phyloP scores from a whole-genome alignment of 345 rosid species.

The Hibiscus mutabilis region DNA sequence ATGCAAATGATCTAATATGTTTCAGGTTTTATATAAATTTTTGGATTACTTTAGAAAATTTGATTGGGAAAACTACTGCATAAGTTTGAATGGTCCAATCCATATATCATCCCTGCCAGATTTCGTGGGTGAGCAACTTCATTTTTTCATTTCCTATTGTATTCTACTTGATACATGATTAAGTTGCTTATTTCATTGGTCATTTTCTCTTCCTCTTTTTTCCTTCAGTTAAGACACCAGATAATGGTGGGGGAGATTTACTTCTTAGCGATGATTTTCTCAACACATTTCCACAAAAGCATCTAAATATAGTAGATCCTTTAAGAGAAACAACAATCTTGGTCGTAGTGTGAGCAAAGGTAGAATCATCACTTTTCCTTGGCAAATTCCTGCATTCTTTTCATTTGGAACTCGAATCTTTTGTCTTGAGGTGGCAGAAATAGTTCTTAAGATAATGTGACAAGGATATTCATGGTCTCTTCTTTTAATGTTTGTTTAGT shows the following conservation, averaged over 20 bases:
- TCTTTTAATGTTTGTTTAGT: constrained; percentile 1
- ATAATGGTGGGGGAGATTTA: constrained; percentile 46
- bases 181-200: constrained; percentile 5
- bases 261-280: constrained; percentile 60
- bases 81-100: constrained; percentile 70
- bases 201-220: not conserved
- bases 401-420: not conserved
- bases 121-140: constrained; percentile 47
- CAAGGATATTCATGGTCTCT: not conserved
- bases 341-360: constrained; percentile 98
- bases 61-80: constrained; percentile 88
- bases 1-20: not conserved
- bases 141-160: not conserved
- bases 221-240: constrained; percentile 44
- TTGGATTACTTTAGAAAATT: constrained; percentile 92
- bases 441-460: not conserved
- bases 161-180: not conserved
- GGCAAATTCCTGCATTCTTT: not conserved
- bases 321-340: constrained; percentile 74
- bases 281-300: constrained; percentile 51
- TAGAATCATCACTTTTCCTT: constrained; percentile 13
- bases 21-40: constrained; percentile 74
- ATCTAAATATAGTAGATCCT: constrained; percentile 83
- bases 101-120: constrained; percentile 59
- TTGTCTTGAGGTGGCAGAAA: no score